Evolutionary conservation across 1,139 yeast genomes (phyloP).

Genomic region (Lodderomyces oxycetoniae): DNA sequence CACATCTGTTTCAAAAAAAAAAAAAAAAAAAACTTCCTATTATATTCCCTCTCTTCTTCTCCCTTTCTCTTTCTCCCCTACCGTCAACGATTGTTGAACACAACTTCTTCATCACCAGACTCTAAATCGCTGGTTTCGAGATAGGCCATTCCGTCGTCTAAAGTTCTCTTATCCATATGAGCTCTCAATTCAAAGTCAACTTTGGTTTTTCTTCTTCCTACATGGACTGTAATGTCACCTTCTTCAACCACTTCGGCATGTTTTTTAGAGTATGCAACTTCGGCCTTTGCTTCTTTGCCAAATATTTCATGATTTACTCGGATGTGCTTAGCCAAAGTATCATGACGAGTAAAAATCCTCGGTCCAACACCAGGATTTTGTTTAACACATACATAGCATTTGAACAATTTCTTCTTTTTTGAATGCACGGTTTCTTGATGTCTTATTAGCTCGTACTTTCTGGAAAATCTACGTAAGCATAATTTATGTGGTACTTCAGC

Average conservation of each 20-base stretch:
- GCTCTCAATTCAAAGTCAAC: slow-evolving; percentile 47
- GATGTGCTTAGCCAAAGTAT: slow-evolving; percentile 89
- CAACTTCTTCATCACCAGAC: slow-evolving; percentile 25
- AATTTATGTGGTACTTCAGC: slow-evolving; percentile 49
- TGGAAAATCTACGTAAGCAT: slow-evolving; percentile 80
- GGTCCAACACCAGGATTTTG: slow-evolving; percentile 48
- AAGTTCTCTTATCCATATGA: slow-evolving; percentile 38
- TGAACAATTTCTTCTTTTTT: slow-evolving; percentile 75
- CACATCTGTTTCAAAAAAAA: no score
- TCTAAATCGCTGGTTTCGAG: slow-evolving; percentile 20
- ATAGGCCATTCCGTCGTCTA: slow-evolving; percentile 11
- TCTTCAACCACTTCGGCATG: slow-evolving; percentile 46
- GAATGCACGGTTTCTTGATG: slow-evolving; percentile 98
- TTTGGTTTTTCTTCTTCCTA: slow-evolving; percentile 45
- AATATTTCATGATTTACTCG: slow-evolving; percentile 79
- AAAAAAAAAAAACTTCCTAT: background rate
- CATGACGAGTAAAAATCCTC: slow-evolving; percentile 86
- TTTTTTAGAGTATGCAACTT: slow-evolving; percentile 45
- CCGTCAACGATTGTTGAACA: slow-evolving; percentile 8
- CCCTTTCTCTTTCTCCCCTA: background rate
- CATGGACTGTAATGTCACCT: slow-evolving; percentile 45
- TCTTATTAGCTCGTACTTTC: slow-evolving; percentile 90
- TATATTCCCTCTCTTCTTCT: no score
- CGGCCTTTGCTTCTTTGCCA: slow-evolving; percentile 60
- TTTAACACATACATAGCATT: slow-evolving; percentile 80